Percentiles rank a stretch among this genome's conserved stretches.
These are phyloP conservation scores for Yarrowia porcina DNA, from an alignment of 805 yeast genomes.

Conservation along the genomic window DNA sequence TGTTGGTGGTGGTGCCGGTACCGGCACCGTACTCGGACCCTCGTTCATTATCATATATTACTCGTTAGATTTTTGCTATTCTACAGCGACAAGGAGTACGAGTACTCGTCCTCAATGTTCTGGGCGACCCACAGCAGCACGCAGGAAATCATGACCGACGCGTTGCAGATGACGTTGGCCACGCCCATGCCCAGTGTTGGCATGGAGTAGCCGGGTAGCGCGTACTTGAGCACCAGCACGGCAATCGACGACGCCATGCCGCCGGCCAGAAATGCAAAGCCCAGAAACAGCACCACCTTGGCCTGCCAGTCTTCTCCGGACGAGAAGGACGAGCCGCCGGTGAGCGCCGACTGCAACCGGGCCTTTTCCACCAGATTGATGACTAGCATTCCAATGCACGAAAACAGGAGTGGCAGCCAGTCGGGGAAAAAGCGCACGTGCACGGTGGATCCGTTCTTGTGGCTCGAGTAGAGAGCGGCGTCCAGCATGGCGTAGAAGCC, in stretches of 20 bases:
- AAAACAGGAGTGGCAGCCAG: constrained; percentile 91
- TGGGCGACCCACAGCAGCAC: constrained; percentile 89
- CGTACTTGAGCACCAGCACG: constrained; percentile 79
- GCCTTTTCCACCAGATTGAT: constrained; percentile 69
- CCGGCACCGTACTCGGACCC: too few relatives aligned
- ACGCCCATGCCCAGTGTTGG: constrained; percentile 96
- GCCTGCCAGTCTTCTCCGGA: constrained; percentile 84
- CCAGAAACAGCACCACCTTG: constrained; percentile 80
- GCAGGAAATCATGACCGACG: constrained; percentile 82
- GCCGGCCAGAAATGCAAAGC: constrained; percentile 89
- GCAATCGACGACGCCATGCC: constrained; percentile 91
- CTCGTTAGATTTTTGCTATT: neutral
- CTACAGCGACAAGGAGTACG: constrained; percentile 79
- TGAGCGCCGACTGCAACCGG: constrained; percentile 42
- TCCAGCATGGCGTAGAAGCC: constrained; percentile 91
- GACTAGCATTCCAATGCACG: constrained; percentile 84
- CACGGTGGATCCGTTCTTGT: constrained; percentile 78
- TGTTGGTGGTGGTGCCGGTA: too few relatives aligned
- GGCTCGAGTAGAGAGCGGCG: constrained; percentile 80
- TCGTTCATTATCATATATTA: neutral
- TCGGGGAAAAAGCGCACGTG: constrained; percentile 83
- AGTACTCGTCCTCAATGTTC: constrained; percentile 92
- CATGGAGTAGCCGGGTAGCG: constrained; percentile 71
- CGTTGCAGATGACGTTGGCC: constrained; percentile 77
- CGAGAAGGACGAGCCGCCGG: constrained; percentile 39